phyloP scores from a whole-genome alignment of 768 basidiomycete genomes.

The Collybia nuda region DNA sequence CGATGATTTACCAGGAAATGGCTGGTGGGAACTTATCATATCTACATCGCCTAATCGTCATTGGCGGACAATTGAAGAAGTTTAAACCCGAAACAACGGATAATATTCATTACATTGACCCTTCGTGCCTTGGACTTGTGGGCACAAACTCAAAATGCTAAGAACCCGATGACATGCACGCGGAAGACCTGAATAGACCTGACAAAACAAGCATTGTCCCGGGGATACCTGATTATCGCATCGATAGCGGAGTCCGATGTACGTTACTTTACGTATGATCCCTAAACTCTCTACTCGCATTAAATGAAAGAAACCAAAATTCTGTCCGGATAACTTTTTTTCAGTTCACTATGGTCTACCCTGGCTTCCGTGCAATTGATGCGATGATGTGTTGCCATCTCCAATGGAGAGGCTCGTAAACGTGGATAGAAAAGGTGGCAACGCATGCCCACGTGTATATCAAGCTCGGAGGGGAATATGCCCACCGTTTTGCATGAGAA shows the following conservation, averaged over 20 bases:
- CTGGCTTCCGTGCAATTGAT: constrained; percentile 9
- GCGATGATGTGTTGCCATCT: constrained; percentile 13
- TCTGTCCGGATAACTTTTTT: neutral
- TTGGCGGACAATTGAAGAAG: constrained; percentile 10
- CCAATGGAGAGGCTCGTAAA: constrained; percentile 1
- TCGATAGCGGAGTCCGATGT: neutral
- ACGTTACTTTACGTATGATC: too few species aligned
- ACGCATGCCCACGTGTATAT: constrained; percentile 8
- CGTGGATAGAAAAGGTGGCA: constrained; percentile 5
- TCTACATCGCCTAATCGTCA: constrained; percentile 14
- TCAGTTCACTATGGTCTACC: neutral
- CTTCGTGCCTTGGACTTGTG: constrained; percentile 20
- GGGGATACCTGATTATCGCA: neutral
- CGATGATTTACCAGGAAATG: constrained; percentile 13
- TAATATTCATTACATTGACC: constrained; percentile 10
- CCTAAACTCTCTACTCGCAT: too few species aligned
- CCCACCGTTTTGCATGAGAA: constrained; percentile 4
- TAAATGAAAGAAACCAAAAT: neutral
- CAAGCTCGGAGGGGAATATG: constrained; percentile 1
- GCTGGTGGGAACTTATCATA: constrained; percentile 9
- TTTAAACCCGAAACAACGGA: constrained; percentile 9
- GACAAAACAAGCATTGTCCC: neutral
- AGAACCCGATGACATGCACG: neutral
- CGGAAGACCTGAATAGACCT: neutral
- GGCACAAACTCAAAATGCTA: constrained; percentile 18